Evolutionary conservation across 495 filamentous ascomycete genomes (phyloP), one percentile per base, ranked within the genome.

Genomic region (Podospora appendiculata): DNA sequence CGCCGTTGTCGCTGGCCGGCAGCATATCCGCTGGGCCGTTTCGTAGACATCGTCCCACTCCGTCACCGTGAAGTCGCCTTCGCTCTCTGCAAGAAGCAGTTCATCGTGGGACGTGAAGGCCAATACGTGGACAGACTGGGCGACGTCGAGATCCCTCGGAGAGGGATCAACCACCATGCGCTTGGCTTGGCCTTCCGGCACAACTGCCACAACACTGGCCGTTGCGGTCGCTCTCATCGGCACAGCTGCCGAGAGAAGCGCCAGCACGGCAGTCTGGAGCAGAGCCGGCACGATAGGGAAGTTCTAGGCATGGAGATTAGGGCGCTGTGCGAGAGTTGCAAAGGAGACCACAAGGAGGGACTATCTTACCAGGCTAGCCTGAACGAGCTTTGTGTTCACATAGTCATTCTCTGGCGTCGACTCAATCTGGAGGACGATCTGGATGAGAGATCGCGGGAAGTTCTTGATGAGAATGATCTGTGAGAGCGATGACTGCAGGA

Each of bases 81-180:
- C 81, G 62, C 89, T 94, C 63, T 95, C 86, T 35, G 79, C 83
- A 41, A 95, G 66, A 14, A 95, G 67, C 33, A 95, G 66, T 48
- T 89, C 85, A 14, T 83, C 80, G 47, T 83, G 80, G 7, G 82
- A 86, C 25, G 86, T 86, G 58, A 90, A 92, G 3, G 82, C 84
- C 33, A 96, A 68, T 19, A 86, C 86, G 60, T 94, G 89, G 32
- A 89, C 75, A 9, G 88, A 89, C 19, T 70, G 69, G 10, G 86
- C 85, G 33, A 67, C 60, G 39, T 78, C 72, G 32, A 84, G 67
- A 13, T 83, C 72, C 42, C 70, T 61, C 2, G 79, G 66, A 4
- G 78, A 78, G 14, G 85, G 82, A 41, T 86, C 74, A 8, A 68
- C 63, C 47, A 80, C 62, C 32, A 82, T 71, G 47, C 55, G 63